Percentiles rank a stretch among this genome's conserved stretches.
Conservation (phyloP, 768 basidiomycete species). For the Boletus rubescentipes region DNA sequence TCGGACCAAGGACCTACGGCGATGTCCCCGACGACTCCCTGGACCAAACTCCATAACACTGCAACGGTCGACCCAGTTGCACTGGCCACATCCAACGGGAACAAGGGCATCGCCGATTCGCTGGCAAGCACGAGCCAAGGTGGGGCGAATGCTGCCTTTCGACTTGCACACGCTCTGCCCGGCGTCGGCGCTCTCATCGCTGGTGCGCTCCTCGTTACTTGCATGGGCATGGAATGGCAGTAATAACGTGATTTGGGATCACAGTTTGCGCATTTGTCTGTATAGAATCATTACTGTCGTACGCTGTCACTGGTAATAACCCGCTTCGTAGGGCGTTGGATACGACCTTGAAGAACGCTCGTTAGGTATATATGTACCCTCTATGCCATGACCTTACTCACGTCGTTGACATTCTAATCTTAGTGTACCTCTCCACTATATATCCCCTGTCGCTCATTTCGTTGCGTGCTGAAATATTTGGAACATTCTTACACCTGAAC, state of each 20-base stretch:
- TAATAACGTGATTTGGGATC: neutral
- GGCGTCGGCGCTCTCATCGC: constrained; percentile 10
- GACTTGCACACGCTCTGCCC: constrained; percentile 12
- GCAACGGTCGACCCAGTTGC: constrained; percentile 52
- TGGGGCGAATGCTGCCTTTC: neutral
- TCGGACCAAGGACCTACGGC: constrained; percentile 33
- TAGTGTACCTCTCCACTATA: neutral
- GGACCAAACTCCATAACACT: constrained; percentile 37
- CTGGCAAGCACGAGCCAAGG: constrained; percentile 12
- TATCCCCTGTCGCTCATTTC: neutral
- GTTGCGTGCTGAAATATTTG: neutral
- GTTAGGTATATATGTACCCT: constrained; percentile 12
- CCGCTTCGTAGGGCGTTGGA: neutral
- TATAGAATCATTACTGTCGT: constrained; percentile 11
- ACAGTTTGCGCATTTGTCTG: constrained; percentile 10
- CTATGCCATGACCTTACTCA: constrained; percentile 23
- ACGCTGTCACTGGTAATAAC: constrained; percentile 5
- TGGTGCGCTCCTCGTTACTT: constrained; percentile 15
- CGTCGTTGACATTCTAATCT: constrained; percentile 14
- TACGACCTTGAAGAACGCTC: neutral
- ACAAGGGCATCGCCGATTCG: constrained; percentile 32
- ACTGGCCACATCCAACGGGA: constrained; percentile 67
- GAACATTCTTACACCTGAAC: neutral
- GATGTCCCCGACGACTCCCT: constrained; percentile 58
- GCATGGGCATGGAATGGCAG: neutral